Conservation (phyloP, 2,329 filamentous ascomycete species). For the Rutstroemia sp. region DNA sequence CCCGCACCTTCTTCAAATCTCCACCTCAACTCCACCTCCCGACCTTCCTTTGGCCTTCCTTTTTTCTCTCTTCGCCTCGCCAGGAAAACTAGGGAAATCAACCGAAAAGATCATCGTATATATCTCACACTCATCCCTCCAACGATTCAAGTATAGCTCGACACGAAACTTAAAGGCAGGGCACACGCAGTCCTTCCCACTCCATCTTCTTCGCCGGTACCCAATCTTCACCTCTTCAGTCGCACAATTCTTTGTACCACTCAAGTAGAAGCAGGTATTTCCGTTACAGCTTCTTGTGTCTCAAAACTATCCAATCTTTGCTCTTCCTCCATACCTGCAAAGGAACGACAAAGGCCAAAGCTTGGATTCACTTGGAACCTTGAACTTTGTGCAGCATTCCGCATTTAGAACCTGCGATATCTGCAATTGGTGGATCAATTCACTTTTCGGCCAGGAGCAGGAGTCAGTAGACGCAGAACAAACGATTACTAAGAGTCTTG, state of each 20-base stretch:
- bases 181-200: background rate
- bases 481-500: background rate
- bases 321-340: background rate
- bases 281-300: slow-evolving; percentile 4
- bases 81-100: background rate
- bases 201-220: background rate
- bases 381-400: background rate
- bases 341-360: background rate
- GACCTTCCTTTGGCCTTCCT: background rate
- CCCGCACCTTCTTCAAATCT: background rate
- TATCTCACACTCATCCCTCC: background rate
- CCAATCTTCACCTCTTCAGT: background rate
- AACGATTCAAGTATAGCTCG: background rate
- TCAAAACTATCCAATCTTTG: background rate
- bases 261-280: background rate
- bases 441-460: background rate
- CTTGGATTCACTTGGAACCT: background rate
- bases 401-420: background rate
- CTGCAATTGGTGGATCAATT: background rate
- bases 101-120: background rate
- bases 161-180: background rate
- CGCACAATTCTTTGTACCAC: background rate
- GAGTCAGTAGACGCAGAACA: background rate
- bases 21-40: background rate
- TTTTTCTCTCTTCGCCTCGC: background rate